These are phyloP conservation scores for Biscogniauxia mediterranea DNA, from an alignment of 2,329 filamentous ascomycete species.

Conservation along the genomic window DNA sequence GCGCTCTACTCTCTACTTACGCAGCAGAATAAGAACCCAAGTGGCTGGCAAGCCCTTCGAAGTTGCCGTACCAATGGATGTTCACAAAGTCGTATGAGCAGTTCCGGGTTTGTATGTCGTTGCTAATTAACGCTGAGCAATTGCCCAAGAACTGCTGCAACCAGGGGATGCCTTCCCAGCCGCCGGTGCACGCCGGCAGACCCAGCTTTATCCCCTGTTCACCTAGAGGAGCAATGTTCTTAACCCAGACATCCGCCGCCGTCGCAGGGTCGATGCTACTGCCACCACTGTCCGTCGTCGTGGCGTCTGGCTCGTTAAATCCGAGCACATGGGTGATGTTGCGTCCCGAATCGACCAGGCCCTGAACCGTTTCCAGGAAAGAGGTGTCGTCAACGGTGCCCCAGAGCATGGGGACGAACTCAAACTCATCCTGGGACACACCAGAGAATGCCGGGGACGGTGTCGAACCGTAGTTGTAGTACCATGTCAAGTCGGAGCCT, in stretches of 20 bases:
- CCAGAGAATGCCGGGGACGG: slow-evolving; percentile 54
- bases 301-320: slow-evolving; percentile 76
- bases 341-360: slow-evolving; percentile 48
- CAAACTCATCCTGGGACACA: slow-evolving; percentile 53
- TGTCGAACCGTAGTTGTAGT: slow-evolving; percentile 71
- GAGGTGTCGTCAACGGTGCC: slow-evolving; percentile 56
- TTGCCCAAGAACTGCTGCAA: slow-evolving; percentile 62
- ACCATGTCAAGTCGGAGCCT: slow-evolving; percentile 69
- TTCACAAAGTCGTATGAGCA: slow-evolving; percentile 64
- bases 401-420: slow-evolving; percentile 84
- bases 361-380: slow-evolving; percentile 60
- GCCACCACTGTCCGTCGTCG: slow-evolving; percentile 53
- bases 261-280: slow-evolving; percentile 56
- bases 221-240: slow-evolving; percentile 67
- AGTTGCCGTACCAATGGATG: slow-evolving; percentile 68
- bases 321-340: slow-evolving; percentile 68
- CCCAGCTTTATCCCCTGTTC: slow-evolving; percentile 65
- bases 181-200: slow-evolving; percentile 68
- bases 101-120: slow-evolving; percentile 39
- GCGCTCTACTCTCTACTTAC: slow-evolving; percentile 31
- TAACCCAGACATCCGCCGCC: slow-evolving; percentile 69
- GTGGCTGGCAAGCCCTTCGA: slow-evolving; percentile 65
- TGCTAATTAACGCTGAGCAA: slow-evolving; percentile 59
- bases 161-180: slow-evolving; percentile 62
- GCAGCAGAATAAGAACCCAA: slow-evolving; percentile 57